Base-by-base conservation (phyloP, 192 early-diverging fungal species). In the Coemansia sp. region DNA sequence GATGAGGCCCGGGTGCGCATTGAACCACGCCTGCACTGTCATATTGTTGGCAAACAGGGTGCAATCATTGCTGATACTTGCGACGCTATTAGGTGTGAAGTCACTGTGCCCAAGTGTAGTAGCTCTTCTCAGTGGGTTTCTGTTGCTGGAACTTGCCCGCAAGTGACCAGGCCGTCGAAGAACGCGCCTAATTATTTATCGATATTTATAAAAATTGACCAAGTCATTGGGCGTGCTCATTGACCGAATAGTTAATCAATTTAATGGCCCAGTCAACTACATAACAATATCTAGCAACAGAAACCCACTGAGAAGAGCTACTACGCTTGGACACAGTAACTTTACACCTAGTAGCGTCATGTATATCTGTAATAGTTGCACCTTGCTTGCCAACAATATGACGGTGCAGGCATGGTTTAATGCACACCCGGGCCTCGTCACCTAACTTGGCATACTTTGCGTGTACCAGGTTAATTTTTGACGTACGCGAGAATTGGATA, bases 31-130 rank as follows among this genome's bases (percentile, higher is more conserved):
- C 49, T 70, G 35, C 84, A 87, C 61, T 84, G 89, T 32, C 83
- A 88, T 58, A 84, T 93, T 25, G 92, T 93, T 64, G 93, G 92
- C 53, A 83, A 85, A 62, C 81, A 72, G 39, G 92, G 93, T 17
- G 57, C 79, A 1, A 93, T 86, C 19, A 91, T 94, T 62, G 79
- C 73, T 24, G 72, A 85, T 17, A 88, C 93, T 53, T 86, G 91
- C 22, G 73, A 72, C 17, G 85, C 85, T 12, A 86, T 86, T n/a
- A 83, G 75, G 7, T 90, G 89, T 39, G 65, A 77, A 17, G 74
- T 94, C 45, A 82, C 87, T 15, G 79, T 94, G 24, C 85, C 85
- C 56, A 76, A 81, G 57, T 59, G 70, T 6, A 70, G 67, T 37
- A 69, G 43, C 37, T 12, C 45, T 21, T 71, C 66, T 24, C 57